Conservation (phyloP, 192 early-diverging fungal genomes). For the Podila verticillata region DNA sequence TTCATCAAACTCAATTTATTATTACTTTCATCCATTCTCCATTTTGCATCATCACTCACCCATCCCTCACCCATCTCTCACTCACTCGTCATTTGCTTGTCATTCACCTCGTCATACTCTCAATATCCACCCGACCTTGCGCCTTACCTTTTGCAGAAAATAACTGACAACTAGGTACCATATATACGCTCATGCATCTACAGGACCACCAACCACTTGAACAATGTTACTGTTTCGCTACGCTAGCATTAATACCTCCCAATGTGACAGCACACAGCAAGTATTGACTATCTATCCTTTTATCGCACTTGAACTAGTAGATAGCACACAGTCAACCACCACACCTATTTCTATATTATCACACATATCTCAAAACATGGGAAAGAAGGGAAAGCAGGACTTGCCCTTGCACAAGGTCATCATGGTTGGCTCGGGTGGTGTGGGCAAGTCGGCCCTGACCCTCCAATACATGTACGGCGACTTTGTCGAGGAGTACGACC, state of each 20-base stretch:
- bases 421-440: constrained; percentile 92
- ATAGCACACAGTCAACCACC: neutral
- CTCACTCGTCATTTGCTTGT: neutral
- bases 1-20: neutral
- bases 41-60: neutral
- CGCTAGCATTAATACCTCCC: no score
- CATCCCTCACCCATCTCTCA: neutral
- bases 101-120: neutral
- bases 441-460: constrained; percentile 90
- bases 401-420: constrained; percentile 90
- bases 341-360: neutral
- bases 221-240: no score
- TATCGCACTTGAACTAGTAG: no score
- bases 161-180: no score
- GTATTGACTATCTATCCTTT: no score
- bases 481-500: constrained; percentile 95
- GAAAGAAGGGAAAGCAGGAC: constrained; percentile 73
- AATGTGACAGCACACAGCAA: no score
- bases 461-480: constrained; percentile 94
- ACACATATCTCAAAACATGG: constrained; percentile 55
- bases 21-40: neutral
- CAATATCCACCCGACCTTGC: no score
- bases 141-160: no score
- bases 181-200: no score
- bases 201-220: no score